These are phyloP conservation scores for Fusarium sp. DNA, from an alignment of 2,329 filamentous ascomycete genomes.

Conservation along the genomic window DNA sequence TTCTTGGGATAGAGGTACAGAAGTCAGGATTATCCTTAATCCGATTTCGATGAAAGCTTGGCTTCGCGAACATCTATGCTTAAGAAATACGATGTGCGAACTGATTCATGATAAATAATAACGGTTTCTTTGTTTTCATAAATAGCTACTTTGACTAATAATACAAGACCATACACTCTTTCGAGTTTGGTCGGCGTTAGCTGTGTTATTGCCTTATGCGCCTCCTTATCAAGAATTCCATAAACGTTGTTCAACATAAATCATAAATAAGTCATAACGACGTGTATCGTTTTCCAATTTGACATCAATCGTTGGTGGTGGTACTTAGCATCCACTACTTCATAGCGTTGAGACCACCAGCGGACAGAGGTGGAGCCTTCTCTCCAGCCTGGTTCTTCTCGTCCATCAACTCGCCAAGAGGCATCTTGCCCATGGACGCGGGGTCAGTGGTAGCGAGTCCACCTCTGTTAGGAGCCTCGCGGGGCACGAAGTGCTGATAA, in stretches of 20 bases:
- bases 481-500: slow-evolving; percentile 2
- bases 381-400: slow-evolving; percentile 13
- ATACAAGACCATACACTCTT: background rate
- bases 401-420: background rate
- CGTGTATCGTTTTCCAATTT: too few species aligned
- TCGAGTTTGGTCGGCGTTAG: fast-evolving
- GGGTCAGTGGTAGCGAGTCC: background rate
- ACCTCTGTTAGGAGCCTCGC: slow-evolving; percentile 5
- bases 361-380: background rate
- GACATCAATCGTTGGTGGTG: background rate
- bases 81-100: too few species aligned
- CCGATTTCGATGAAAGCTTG: too few species aligned
- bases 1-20: too few species aligned
- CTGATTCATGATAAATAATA: background rate
- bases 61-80: fast-evolving
- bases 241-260: background rate
- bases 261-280: background rate
- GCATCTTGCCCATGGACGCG: background rate
- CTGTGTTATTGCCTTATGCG: background rate
- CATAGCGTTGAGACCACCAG: slow-evolving; percentile 10
- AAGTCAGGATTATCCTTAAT: background rate
- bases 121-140: too few species aligned
- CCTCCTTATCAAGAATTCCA: background rate
- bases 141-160: background rate
- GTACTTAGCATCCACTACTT: background rate